phyloP scores from a whole-genome alignment of 2,329 filamentous ascomycete genomes.

The Fusarium gaditjirri region DNA sequence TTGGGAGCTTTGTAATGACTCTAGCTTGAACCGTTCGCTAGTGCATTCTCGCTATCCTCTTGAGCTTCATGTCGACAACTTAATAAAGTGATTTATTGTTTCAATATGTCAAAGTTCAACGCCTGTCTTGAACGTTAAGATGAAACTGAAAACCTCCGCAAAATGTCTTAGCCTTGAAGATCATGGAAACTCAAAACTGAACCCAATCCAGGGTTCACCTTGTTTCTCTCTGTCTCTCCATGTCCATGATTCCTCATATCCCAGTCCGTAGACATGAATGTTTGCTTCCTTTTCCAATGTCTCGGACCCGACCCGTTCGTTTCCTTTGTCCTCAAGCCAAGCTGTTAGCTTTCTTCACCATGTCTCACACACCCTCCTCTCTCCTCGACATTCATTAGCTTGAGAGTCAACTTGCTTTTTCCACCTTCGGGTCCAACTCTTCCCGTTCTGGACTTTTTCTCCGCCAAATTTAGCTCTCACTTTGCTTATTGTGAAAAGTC shows the following conservation, averaged over 20 bases:
- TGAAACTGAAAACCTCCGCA: background rate
- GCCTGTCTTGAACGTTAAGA: background rate
- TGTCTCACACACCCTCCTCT: conserved; percentile 4
- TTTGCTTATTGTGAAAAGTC: conserved; percentile 4
- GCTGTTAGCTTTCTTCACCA: conserved; percentile 25
- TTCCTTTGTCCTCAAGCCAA: background rate
- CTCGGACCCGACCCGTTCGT: background rate
- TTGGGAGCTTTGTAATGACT: background rate
- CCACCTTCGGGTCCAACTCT: background rate
- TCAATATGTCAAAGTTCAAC: background rate
- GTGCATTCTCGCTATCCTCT: background rate
- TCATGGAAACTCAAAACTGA: background rate
- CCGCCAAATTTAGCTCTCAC: background rate
- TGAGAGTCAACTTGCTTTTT: conserved; percentile 19
- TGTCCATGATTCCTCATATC: background rate
- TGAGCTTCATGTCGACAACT: background rate
- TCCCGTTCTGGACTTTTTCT: background rate
- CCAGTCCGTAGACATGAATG: background rate
- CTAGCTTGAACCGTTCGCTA: background rate
- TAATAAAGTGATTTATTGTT: background rate
- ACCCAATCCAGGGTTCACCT: background rate
- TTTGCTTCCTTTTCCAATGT: conserved; percentile 1
- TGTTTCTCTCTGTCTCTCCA: background rate
- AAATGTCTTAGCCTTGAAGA: background rate
- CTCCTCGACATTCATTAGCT: background rate